Percentiles rank a stretch among this genome's conserved stretches.
Conservation (phyloP, 2,329 filamentous ascomycete species). For the Aspergillus sp. region DNA sequence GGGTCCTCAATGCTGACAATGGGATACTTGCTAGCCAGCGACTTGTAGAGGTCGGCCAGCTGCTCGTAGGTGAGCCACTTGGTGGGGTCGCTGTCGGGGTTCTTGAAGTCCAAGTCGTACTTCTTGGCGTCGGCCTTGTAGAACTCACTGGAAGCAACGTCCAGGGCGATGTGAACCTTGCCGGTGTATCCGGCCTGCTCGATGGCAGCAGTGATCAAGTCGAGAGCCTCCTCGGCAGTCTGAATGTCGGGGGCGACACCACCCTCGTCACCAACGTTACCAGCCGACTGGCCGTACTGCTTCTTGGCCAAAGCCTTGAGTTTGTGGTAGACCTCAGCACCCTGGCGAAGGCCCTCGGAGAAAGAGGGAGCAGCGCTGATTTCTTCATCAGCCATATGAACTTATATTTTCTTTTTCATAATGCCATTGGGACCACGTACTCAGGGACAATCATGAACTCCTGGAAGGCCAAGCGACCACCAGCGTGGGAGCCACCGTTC, state of each 20-base stretch:
- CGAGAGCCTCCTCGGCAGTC: slow-evolving; percentile 90
- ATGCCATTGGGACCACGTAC: slow-evolving; percentile 39
- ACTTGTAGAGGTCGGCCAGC: slow-evolving; percentile 84
- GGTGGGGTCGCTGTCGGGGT: slow-evolving; percentile 86
- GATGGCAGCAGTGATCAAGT: slow-evolving; percentile 90
- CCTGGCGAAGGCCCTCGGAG: slow-evolving; percentile 91
- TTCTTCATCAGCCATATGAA: neutral
- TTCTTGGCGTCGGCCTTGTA: slow-evolving; percentile 98
- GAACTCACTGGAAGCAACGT: slow-evolving; percentile 98
- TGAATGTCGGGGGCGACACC: slow-evolving; percentile 99
- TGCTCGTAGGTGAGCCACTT: slow-evolving; percentile 99
- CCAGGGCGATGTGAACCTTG: slow-evolving; percentile 97
- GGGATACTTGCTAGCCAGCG: slow-evolving; percentile 86
- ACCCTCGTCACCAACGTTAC: slow-evolving; percentile 98
- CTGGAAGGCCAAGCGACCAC: slow-evolving; percentile 90
- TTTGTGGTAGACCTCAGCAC: slow-evolving; percentile 95
- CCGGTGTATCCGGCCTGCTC: slow-evolving; percentile 92
- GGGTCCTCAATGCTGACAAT: slow-evolving; percentile 99
- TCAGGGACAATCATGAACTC: slow-evolving; percentile 93
- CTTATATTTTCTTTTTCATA: neutral
- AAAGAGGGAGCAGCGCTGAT: slow-evolving; percentile 73
- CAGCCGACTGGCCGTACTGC: slow-evolving; percentile 97
- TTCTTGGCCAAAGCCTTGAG: slow-evolving; percentile 97
- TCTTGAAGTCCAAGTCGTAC: slow-evolving; percentile 99
- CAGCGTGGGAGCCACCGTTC: slow-evolving; percentile 91